Evolutionary conservation across 257 asterid genomes (phyloP).

Genomic region (Datura wrightii): DNA sequence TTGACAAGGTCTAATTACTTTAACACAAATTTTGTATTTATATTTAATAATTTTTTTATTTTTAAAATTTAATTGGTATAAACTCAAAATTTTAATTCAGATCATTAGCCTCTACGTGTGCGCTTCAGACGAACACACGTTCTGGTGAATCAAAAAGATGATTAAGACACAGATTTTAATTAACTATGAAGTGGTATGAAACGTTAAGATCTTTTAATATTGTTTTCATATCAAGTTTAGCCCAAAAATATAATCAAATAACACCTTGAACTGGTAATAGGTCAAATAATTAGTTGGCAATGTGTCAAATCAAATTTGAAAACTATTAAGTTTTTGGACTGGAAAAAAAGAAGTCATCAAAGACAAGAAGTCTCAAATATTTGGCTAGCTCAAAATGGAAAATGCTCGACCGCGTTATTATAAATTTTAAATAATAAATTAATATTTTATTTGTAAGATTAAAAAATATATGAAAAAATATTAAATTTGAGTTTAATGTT

Average conservation of each 20-base stretch:
- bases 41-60: too few relatives aligned
- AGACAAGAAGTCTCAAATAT: neutral
- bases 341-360: neutral
- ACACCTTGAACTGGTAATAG: neutral
- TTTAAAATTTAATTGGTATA: too few relatives aligned
- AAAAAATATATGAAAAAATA: too few relatives aligned
- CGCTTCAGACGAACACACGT: too few relatives aligned
- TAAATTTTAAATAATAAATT: too few relatives aligned
- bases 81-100: too few relatives aligned
- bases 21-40: neutral
- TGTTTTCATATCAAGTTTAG: neutral
- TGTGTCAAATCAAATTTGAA: neutral
- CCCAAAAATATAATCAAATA: neutral
- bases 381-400: neutral
- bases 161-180: neutral
- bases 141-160: too few relatives aligned
- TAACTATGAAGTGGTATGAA: neutral
- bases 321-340: neutral
- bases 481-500: too few relatives aligned
- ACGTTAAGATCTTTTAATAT: constrained; percentile 14
- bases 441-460: too few relatives aligned
- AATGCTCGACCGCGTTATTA: too few relatives aligned
- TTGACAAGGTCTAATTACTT: neutral
- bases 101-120: too few relatives aligned
- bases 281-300: neutral